Evolutionary conservation across 1,284 basidiomycete genomes (phyloP).

Genomic region (Leccinum solheimii): DNA sequence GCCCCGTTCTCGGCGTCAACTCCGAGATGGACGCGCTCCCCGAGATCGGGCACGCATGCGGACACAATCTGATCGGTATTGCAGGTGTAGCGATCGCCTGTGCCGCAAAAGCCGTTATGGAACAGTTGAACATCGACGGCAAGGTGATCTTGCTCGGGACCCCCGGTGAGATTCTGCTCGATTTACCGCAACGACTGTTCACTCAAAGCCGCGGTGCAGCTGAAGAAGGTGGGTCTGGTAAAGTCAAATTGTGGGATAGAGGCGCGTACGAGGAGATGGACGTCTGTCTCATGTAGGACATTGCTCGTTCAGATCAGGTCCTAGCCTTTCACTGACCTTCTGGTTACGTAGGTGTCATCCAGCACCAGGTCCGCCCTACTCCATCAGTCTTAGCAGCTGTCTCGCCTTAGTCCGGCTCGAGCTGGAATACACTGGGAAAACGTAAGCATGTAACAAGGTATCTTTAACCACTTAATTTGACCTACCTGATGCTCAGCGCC

Average conservation of each 20-base stretch:
- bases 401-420: slow-evolving; percentile 53
- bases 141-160: slow-evolving; percentile 76
- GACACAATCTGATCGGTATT: slow-evolving; percentile 80
- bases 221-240: slow-evolving; percentile 75
- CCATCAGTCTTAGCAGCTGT: slow-evolving; percentile 51
- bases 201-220: slow-evolving; percentile 41
- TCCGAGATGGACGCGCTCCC: slow-evolving; percentile 63
- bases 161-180: slow-evolving; percentile 46
- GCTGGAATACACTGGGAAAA: slow-evolving; percentile 60
- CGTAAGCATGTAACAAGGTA: slow-evolving; percentile 42
- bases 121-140: slow-evolving; percentile 59
- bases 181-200: background rate
- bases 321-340: slow-evolving; percentile 39
- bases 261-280: slow-evolving; percentile 72
- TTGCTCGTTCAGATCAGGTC: slow-evolving; percentile 30
- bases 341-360: slow-evolving; percentile 54
- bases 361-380: slow-evolving; percentile 55
- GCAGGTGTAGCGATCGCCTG: slow-evolving; percentile 68
- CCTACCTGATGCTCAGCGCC: slow-evolving; percentile 41
- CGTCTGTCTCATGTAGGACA: slow-evolving; percentile 61
- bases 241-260: slow-evolving; percentile 53
- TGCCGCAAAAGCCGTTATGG: slow-evolving; percentile 54
- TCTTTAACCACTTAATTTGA: background rate
- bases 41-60: slow-evolving; percentile 74
- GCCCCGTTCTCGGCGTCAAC: slow-evolving; percentile 67